A percentile compares a stretch with the other conserved stretches of the same genome.
phyloP scores from a whole-genome alignment of 169 alveolate genomes.

The Eimeria acervulina region DNA sequence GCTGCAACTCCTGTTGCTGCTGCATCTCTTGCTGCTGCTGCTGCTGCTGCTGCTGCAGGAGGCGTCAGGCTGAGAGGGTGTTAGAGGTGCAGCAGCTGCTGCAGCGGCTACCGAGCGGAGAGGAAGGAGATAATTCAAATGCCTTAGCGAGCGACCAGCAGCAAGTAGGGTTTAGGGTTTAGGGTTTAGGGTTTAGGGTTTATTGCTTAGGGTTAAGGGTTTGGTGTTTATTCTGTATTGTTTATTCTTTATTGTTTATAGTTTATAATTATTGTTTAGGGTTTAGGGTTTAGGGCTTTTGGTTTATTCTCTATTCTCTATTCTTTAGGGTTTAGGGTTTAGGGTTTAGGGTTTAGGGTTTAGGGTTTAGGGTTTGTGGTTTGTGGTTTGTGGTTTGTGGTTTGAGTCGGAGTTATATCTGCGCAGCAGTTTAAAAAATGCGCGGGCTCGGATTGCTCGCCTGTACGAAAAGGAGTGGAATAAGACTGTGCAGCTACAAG shows the following conservation, averaged over 20 bases:
- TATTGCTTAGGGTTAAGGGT: background rate
- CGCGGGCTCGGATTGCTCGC: constrained; percentile 20
- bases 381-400: background rate
- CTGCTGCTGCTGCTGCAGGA: no score
- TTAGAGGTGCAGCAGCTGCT: constrained; percentile 29
- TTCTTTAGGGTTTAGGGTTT: background rate
- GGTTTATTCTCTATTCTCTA: no score
- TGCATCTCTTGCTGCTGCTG: no score
- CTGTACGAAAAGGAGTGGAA: constrained; percentile 31
- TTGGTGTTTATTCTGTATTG: background rate
- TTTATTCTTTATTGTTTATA: background rate
- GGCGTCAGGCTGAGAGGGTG: background rate
- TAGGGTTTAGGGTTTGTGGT: background rate
- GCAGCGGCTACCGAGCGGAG: constrained; percentile 16
- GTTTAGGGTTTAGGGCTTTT: background rate
- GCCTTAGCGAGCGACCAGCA: background rate
- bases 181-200: constrained; percentile 22
- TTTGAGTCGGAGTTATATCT: background rate
- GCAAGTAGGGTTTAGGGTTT: background rate
- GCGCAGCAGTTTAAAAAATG: background rate
- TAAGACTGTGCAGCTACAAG: constrained; percentile 23
- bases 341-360: constrained; percentile 4
- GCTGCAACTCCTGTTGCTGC: background rate
- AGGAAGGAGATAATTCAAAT: background rate
- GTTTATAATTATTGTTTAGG: background rate